A percentile compares a stretch with the other conserved stretches of the same genome.
Evolutionary conservation across 139 green algal species (phyloP).

Genomic region (Closterium sp.): DNA sequence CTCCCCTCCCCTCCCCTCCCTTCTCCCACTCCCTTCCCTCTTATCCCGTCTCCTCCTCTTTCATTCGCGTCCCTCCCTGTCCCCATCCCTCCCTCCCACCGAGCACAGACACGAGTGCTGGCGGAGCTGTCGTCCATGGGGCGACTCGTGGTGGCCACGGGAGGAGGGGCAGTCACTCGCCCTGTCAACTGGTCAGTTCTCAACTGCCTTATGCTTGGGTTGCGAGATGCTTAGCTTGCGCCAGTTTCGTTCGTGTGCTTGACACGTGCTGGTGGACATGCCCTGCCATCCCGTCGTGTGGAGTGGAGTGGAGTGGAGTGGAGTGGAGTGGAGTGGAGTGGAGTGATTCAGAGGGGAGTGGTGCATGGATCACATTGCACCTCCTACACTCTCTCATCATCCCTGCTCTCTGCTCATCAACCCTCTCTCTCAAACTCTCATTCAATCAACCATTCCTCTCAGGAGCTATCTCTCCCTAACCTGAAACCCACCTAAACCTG

Average conservation of each 20-base stretch:
- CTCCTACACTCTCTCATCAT: neutral
- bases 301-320: too few relatives aligned
- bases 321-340: too few relatives aligned
- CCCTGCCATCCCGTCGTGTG: too few relatives aligned
- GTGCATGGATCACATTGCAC: neutral
- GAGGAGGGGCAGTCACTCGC: slow-evolving; percentile 24
- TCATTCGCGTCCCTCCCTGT: neutral
- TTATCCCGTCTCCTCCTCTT: neutral
- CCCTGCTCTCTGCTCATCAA: too few relatives aligned
- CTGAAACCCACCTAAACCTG: too few relatives aligned
- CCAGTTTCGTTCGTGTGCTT: too few relatives aligned
- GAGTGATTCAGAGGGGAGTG: neutral
- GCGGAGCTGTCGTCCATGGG: slow-evolving; percentile 34
- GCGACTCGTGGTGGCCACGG: slow-evolving; percentile 30
- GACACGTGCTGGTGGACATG: too few relatives aligned
- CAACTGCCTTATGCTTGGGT: too few relatives aligned
- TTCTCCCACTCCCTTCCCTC: neutral
- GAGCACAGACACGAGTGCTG: slow-evolving; percentile 16
- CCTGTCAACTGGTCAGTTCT: slow-evolving; percentile 18
- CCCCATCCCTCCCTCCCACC: neutral
- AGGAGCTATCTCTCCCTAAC: neutral
- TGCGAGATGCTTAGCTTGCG: too few relatives aligned
- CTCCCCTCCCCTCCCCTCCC: neutral
- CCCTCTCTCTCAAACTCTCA: too few relatives aligned
- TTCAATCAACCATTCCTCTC: neutral